These are phyloP conservation scores for Kodamaea fukazawae DNA, from an alignment of 805 yeast species.

Conservation along the genomic window DNA sequence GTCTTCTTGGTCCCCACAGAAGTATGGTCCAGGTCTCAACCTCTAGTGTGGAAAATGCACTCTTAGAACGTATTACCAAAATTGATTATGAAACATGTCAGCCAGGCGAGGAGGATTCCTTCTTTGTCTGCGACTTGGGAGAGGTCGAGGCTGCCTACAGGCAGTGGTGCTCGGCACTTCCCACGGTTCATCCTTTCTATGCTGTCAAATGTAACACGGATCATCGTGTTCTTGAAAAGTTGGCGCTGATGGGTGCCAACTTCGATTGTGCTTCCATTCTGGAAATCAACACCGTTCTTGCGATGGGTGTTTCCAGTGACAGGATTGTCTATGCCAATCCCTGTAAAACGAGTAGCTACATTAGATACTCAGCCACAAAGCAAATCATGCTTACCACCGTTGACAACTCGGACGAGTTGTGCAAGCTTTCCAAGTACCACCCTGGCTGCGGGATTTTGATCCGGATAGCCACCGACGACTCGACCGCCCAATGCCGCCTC, in stretches of 20 bases:
- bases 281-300: constrained; percentile 70
- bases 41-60: constrained; percentile 14
- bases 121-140: constrained; percentile 83
- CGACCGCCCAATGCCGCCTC: constrained; percentile 78
- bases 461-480: constrained; percentile 87
- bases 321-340: constrained; percentile 91
- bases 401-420: constrained; percentile 82
- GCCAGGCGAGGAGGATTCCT: constrained; percentile 81
- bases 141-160: constrained; percentile 58
- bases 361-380: constrained; percentile 62
- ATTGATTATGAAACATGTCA: constrained; percentile 59
- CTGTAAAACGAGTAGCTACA: constrained; percentile 80
- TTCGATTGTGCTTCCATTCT: constrained; percentile 92
- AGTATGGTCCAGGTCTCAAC: not conserved
- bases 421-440: constrained; percentile 64
- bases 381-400: constrained; percentile 76
- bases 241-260: constrained; percentile 64
- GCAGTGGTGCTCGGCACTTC: constrained; percentile 66
- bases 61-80: constrained; percentile 37
- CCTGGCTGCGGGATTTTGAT: constrained; percentile 70
- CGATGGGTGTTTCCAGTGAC: constrained; percentile 59
- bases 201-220: constrained; percentile 95
- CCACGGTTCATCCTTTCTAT: constrained; percentile 80
- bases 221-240: constrained; percentile 49
- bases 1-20: constrained; percentile 10